A percentile compares a stretch with the other conserved stretches of the same genome.
Evolutionary conservation across 768 basidiomycete species (phyloP).

Genomic region (Cantharellus anzutake): DNA sequence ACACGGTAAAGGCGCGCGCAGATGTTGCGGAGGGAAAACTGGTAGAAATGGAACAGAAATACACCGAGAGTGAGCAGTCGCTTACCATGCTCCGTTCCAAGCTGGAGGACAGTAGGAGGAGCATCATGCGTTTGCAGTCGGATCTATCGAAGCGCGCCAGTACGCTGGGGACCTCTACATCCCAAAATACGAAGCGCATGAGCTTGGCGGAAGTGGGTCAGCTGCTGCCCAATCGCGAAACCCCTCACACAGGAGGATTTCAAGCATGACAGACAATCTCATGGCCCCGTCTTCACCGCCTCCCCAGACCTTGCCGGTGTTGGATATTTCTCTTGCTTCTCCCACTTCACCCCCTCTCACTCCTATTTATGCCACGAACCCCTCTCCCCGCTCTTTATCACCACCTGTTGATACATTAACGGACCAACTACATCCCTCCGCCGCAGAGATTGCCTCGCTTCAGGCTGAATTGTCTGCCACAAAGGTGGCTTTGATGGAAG

Average conservation of each 20-base stretch:
- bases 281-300: constrained; percentile 12
- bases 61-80: constrained; percentile 56
- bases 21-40: constrained; percentile 11
- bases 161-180: constrained; percentile 22
- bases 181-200: constrained; percentile 38
- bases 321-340: constrained; percentile 2
- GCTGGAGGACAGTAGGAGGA: constrained; percentile 67
- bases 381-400: constrained; percentile 10
- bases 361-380: constrained; percentile 30
- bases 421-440: constrained; percentile 6
- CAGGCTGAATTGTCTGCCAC: constrained; percentile 45
- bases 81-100: constrained; percentile 59
- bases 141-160: constrained; percentile 25
- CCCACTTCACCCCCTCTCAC: constrained; percentile 17
- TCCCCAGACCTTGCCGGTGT: background rate
- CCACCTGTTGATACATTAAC: background rate
- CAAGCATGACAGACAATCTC: constrained; percentile 32
- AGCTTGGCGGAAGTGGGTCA: constrained; percentile 38
- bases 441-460: constrained; percentile 34
- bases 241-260: constrained; percentile 42
- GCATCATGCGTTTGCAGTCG: constrained; percentile 70
- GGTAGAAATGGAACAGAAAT: constrained; percentile 14
- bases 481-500: constrained; percentile 50
- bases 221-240: constrained; percentile 31
- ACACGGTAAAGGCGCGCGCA: constrained; percentile 1